Evolutionary conservation across 805 yeast species (phyloP).

Genomic region (Metschnikowia dekortorum): DNA sequence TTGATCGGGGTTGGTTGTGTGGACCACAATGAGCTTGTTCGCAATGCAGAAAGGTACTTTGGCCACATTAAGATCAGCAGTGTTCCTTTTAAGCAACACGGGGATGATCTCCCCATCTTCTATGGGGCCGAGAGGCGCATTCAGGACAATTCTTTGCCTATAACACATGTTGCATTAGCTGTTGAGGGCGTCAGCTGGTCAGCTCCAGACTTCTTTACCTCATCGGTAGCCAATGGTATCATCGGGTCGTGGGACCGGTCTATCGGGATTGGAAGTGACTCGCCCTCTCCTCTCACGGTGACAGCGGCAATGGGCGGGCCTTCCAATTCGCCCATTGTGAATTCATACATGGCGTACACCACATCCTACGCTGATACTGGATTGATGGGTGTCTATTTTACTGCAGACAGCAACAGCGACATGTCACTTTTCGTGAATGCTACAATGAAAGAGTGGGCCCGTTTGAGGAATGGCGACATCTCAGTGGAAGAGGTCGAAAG

Average conservation of each 20-base stretch:
- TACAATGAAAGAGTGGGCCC: conserved; percentile 81
- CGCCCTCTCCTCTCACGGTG: conserved; percentile 81
- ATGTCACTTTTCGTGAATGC: conserved; percentile 68
- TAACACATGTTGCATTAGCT: conserved; percentile 87
- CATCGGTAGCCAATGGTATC: conserved; percentile 92
- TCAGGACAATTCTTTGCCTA: conserved; percentile 77
- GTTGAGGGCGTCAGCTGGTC: conserved; percentile 99
- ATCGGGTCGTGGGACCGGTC: conserved; percentile 98
- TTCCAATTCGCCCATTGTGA: conserved; percentile 66
- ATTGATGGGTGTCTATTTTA: conserved; percentile 92
- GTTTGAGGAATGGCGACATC: conserved; percentile 74
- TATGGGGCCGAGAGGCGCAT: conserved; percentile 82
- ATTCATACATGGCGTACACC: conserved; percentile 93
- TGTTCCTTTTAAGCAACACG: conserved; percentile 67
- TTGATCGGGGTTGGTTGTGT: conserved; percentile 96
- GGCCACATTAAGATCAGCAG: conserved; percentile 60
- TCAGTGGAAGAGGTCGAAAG: conserved; percentile 85
- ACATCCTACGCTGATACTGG: conserved; percentile 98
- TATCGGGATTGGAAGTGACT: conserved; percentile 73
- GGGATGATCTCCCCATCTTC: conserved; percentile 74
- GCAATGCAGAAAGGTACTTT: conserved; percentile 70
- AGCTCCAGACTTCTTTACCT: conserved; percentile 91
- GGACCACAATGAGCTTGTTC: conserved; percentile 77
- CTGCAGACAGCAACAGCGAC: conserved; percentile 69
- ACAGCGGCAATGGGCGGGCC: conserved; percentile 57